These are phyloP conservation scores for Atalantia buxifolia DNA, from an alignment of 345 rosid genomes.

Conservation along the genomic window DNA sequence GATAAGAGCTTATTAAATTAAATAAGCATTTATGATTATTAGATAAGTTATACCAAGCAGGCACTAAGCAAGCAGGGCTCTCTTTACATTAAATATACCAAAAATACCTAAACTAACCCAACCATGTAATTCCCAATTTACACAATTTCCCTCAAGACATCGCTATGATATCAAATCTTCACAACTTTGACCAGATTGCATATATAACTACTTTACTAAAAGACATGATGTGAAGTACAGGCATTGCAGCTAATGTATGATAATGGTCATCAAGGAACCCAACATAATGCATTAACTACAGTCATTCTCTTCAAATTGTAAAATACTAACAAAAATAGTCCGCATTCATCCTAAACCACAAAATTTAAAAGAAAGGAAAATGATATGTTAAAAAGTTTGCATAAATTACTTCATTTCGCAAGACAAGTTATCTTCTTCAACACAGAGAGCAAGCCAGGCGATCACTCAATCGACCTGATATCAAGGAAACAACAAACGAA, in stretches of 20 bases:
- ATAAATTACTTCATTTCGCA: constrained; percentile 24
- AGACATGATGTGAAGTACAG: background rate
- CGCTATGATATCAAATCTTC: background rate
- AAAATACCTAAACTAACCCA: background rate
- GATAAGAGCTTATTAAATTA: too few relatives aligned
- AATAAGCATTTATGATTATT: too few relatives aligned
- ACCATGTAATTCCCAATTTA: background rate
- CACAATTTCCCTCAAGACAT: background rate
- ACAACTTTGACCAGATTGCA: background rate
- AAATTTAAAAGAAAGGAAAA: background rate
- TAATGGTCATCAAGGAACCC: background rate
- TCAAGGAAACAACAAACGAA: constrained; percentile 6
- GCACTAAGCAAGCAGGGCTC: background rate
- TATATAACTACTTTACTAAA: background rate
- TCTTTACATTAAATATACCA: background rate
- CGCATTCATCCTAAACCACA: background rate
- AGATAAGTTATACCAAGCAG: too few relatives aligned
- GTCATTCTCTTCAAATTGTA: background rate
- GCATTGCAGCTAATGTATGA: background rate
- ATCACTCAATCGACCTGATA: constrained; percentile 14
- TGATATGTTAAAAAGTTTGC: background rate
- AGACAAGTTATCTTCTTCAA: constrained; percentile 5
- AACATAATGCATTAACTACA: background rate
- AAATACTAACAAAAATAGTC: background rate
- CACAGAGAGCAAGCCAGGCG: constrained; percentile 7